Evolutionary conservation across 2,329 filamentous ascomycete species (phyloP), one percentile per base, ranked within the genome.

Genomic region (Setomelanomma holmii): DNA sequence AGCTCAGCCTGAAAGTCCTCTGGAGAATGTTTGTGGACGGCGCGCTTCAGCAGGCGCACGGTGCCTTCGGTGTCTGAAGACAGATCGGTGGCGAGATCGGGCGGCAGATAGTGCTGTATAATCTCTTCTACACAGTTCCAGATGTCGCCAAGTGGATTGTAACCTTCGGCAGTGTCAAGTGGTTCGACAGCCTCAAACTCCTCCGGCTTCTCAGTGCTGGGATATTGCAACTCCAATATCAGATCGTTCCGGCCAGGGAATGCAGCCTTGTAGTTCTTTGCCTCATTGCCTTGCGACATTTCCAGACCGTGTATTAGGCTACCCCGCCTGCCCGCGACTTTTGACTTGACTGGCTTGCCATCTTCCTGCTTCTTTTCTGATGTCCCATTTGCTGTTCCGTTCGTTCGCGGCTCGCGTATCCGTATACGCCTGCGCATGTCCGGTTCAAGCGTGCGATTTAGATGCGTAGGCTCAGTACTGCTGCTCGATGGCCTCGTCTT

Each of bases 181-280:
- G 27, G 27, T 14, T 30, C 27, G 6, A 68, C 68, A 12, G 61
- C 62, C 43, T 72, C 69, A 57, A 74, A 74, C 12, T 82, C 85
- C 75, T 95, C 90, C 46, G 84, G 83, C 43, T 82, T 81, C 49
- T 86, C 84, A 56, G 82, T 79, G 72, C 90, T 93, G 8, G 95
- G 93, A 74, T 98, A 98, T 73, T 95, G 90, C 62, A 98, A 78
- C 68, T 87, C 80, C 53, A 96, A 84, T 10, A 78, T 74, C 22
- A 73, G 68, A 17, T 79, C 73, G 41, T 73, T 71, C 40, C 72
- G 72, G 36, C 74, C 77, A 11, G 77, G 76, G 62, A 81, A 83
- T 20, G 80, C 82, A 21, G 79, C 77, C 56, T 78, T 80, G 69
- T 81, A 86, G 58, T 82, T 81, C 46, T 71, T 73, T 10, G 66